Evolutionary conservation across 805 yeast genomes (phyloP).

Genomic region (Saturnispora gosingensis): DNA sequence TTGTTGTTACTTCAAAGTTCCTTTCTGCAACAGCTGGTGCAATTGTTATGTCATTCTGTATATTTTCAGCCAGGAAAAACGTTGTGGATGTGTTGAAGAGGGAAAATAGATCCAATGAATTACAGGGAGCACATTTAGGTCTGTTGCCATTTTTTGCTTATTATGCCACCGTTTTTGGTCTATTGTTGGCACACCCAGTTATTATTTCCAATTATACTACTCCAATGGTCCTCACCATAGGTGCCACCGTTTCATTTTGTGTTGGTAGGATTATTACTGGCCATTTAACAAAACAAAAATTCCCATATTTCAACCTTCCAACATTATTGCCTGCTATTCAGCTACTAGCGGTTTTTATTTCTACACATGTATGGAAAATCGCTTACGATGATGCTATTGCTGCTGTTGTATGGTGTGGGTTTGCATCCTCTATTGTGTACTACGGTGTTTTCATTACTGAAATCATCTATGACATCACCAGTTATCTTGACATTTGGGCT

Average conservation of each 20-base stretch:
- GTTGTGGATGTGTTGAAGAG: slow-evolving; percentile 39
- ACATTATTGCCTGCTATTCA: slow-evolving; percentile 55
- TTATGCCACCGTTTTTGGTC: slow-evolving; percentile 37
- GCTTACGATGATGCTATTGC: slow-evolving; percentile 33
- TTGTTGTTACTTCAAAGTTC: slow-evolving; percentile 26
- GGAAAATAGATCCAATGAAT: slow-evolving; percentile 31
- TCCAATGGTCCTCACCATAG: slow-evolving; percentile 61
- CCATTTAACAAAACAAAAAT: slow-evolving; percentile 71
- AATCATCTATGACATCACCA: slow-evolving; percentile 70
- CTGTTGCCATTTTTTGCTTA: slow-evolving; percentile 60
- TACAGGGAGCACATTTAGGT: slow-evolving; percentile 7
- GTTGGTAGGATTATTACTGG: slow-evolving; percentile 90
- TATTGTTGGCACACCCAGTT: slow-evolving; percentile 44
- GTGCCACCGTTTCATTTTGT: slow-evolving; percentile 66
- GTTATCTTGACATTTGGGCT: slow-evolving; percentile 77
- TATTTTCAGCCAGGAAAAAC: slow-evolving; percentile 55
- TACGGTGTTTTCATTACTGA: slow-evolving; percentile 68
- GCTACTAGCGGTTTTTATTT: slow-evolving; percentile 28
- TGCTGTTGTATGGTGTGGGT: slow-evolving; percentile 54
- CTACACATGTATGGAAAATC: slow-evolving; percentile 31
- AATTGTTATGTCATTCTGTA: slow-evolving; percentile 52
- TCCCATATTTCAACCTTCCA: slow-evolving; percentile 68
- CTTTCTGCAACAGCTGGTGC: slow-evolving; percentile 44
- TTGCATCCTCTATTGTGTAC: slow-evolving; percentile 57
- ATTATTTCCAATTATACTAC: slow-evolving; percentile 36